phyloP scores from a whole-genome alignment of 768 basidiomycete genomes.

The Termitomyces sp. region DNA sequence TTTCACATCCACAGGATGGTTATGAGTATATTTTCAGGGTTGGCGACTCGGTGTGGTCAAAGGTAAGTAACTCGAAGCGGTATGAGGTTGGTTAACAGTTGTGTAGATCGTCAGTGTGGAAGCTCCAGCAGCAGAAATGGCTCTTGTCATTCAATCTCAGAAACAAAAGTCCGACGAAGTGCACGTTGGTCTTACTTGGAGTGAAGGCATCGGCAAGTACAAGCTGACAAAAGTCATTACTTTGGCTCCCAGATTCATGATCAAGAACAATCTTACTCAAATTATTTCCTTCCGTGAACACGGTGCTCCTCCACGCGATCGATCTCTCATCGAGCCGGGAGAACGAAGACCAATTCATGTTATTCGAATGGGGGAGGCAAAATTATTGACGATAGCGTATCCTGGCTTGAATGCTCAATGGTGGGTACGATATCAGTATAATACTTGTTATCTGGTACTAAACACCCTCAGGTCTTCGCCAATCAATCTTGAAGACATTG shows the following conservation, averaged over 20 bases:
- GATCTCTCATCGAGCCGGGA: constrained; percentile 59
- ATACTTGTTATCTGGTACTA: not conserved
- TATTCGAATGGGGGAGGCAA: constrained; percentile 63
- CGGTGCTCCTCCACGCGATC: constrained; percentile 63
- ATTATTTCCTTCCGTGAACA: constrained; percentile 84
- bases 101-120: constrained; percentile 70
- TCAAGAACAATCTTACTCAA: constrained; percentile 75
- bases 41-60: constrained; percentile 87
- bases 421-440: constrained; percentile 33
- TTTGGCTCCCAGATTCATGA: constrained; percentile 83
- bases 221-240: constrained; percentile 94
- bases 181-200: constrained; percentile 87
- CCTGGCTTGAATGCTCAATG: constrained; percentile 84
- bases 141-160: constrained; percentile 66
- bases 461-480: constrained; percentile 73
- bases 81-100: constrained; percentile 2
- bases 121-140: constrained; percentile 87
- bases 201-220: constrained; percentile 95
- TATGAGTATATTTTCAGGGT: constrained; percentile 83
- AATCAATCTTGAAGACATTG: constrained; percentile 90
- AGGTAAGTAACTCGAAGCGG: constrained; percentile 38
- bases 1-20: constrained; percentile 80
- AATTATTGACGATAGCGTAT: constrained; percentile 80
- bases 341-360: constrained; percentile 67
- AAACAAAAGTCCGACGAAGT: constrained; percentile 62